Evolutionary conservation across 768 basidiomycete genomes (phyloP), one percentile per base, ranked within the genome.

Genomic region (Pulveroboletus sp.): DNA sequence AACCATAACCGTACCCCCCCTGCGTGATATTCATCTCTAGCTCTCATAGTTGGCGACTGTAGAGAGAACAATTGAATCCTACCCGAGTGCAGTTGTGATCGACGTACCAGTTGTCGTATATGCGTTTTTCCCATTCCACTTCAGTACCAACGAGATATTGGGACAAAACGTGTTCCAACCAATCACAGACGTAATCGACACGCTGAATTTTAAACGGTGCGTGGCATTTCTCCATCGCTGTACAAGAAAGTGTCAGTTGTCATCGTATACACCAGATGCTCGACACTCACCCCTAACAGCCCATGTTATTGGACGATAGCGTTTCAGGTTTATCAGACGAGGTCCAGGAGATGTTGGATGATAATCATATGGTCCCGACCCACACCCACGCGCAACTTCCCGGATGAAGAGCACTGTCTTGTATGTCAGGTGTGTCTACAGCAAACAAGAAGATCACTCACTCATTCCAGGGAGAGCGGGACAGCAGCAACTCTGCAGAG

Each of bases 171-270:
- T 68, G 53, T 43, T 69, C 62, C 14, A 79, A 56, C 77, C 77
- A 79, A 10, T 62, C 52, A 24, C 67, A 67, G 43, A 77, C 65
- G 16, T 63, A 63, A 16, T 68, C 59, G 24, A 67, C 59, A 21
- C 60, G 61, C 5, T 60, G 53, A 45, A 75, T 68, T 6, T 68
- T 65, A 49, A 77, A 79, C 5, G 71, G 71, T 6, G 72, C 59
- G 25, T 77, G 73, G 21, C 72, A 75, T 40, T 66, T 69, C 49
- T 80, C 77, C 69, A 80, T 74, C 4, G 62, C 78, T 79, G 49
- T 25, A 20, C 48, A 39, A 17, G 7, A n/a, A n/a, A 38, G 20
- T 14, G 27, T 60, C 20, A 56, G 11, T 10, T 4, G 13, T 25
- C 16, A 17, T 36, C 12, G 11, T 24, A 39, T 3, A 16, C 9